Evolutionary conservation across 2,329 filamentous ascomycete species (phyloP).

Genomic region (Pleomassaria siparia): DNA sequence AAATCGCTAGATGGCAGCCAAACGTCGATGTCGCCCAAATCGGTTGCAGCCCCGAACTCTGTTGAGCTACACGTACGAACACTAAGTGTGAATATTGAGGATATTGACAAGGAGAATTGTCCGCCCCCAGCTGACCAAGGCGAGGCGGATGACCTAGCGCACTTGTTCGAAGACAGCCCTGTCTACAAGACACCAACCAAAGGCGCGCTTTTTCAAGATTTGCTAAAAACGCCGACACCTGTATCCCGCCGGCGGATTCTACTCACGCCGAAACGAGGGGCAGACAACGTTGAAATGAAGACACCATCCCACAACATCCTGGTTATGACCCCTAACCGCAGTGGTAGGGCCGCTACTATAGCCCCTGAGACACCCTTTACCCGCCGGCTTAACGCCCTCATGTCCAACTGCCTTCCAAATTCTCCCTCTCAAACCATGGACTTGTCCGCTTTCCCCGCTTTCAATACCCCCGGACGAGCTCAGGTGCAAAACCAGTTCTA

Average conservation of each 20-base stretch:
- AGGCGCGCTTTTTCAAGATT: constrained; percentile 55
- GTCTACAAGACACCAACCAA: constrained; percentile 62
- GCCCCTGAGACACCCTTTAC: constrained; percentile 59
- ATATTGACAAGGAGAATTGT: constrained; percentile 60
- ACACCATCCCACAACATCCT: constrained; percentile 43
- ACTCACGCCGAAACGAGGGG: constrained; percentile 35
- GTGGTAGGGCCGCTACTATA: constrained; percentile 28
- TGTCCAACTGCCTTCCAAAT: constrained; percentile 44
- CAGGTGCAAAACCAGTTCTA: constrained; percentile 21
- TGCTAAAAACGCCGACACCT: constrained; percentile 50
- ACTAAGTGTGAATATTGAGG: constrained; percentile 18
- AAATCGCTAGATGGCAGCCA: constrained; percentile 48
- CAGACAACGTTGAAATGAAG: constrained; percentile 24
- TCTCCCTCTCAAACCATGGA: constrained; percentile 35
- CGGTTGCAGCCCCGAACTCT: constrained; percentile 2
- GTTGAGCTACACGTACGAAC: constrained; percentile 25
- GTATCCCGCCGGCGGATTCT: constrained; percentile 39
- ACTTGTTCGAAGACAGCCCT: constrained; percentile 65
- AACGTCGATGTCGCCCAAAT: not conserved
- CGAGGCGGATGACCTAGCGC: constrained; percentile 57
- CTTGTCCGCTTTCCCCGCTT: constrained; percentile 39
- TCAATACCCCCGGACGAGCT: constrained; percentile 29
- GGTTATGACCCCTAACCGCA: constrained; percentile 37
- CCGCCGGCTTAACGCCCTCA: constrained; percentile 63
- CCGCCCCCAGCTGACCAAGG: constrained; percentile 41